These are phyloP conservation scores for Penicillium macrosclerotiorum DNA, from an alignment of 495 filamentous ascomycete species.

Conservation along the genomic window DNA sequence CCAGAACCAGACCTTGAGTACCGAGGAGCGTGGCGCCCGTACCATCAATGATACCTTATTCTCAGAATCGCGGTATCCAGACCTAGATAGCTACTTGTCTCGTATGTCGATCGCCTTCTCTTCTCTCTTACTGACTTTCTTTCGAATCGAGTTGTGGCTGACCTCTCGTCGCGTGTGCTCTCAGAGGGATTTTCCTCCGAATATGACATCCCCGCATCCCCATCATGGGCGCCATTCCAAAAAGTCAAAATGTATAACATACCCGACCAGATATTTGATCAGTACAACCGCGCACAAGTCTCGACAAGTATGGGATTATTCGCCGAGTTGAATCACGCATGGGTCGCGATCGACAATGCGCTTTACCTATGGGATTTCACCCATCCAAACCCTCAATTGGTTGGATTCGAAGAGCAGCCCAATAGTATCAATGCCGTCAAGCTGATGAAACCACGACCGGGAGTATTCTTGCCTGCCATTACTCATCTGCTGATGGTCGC, in stretches of 20 bases:
- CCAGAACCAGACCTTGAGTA: conserved; percentile 49
- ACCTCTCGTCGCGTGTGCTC: background rate
- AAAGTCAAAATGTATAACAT: conserved; percentile 77
- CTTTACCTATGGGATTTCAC: conserved; percentile 98
- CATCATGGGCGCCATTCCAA: conserved; percentile 87
- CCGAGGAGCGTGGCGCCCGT: conserved; percentile 73
- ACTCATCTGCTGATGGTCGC: conserved; percentile 85
- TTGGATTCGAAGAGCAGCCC: conserved; percentile 85
- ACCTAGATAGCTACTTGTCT: conserved; percentile 83
- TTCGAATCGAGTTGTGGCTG: background rate
- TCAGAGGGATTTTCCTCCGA: conserved; percentile 84
- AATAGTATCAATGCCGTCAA: conserved; percentile 84
- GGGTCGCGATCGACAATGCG: conserved; percentile 92
- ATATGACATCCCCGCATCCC: conserved; percentile 68
- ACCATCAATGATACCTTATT: conserved; percentile 79
- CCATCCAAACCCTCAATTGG: conserved; percentile 77
- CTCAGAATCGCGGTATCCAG: conserved; percentile 77
- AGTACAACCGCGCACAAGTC: conserved; percentile 80
- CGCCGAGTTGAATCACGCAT: conserved; percentile 88
- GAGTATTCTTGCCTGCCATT: conserved; percentile 81
- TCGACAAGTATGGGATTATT: conserved; percentile 90
- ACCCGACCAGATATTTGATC: conserved; percentile 83
- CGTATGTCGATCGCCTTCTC: conserved; percentile 70
- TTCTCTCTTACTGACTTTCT: background rate
- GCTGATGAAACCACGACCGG: conserved; percentile 70